Conservation (phyloP, 768 basidiomycete species). For the Mycena albidolilacea region DNA sequence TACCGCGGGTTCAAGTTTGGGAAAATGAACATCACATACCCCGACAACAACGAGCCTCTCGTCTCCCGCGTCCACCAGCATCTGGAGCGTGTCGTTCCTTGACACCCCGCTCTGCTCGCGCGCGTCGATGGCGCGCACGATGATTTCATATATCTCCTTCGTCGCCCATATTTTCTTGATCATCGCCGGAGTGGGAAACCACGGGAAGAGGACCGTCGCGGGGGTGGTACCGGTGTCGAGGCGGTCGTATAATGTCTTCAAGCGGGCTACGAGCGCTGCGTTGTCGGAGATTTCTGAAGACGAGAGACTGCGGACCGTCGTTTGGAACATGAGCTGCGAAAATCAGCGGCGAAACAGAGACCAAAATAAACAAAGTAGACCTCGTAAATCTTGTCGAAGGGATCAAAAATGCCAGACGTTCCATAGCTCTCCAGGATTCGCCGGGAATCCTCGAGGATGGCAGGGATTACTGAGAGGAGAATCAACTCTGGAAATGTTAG, state of each 20-base stretch:
- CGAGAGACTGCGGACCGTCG: constrained; percentile 77
- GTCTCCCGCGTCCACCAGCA: constrained; percentile 80
- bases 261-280: constrained; percentile 68
- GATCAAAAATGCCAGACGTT: constrained; percentile 74
- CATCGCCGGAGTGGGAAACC: constrained; percentile 84
- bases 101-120: constrained; percentile 70
- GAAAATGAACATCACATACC: constrained; percentile 55
- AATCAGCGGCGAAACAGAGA: constrained; percentile 24
- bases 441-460: constrained; percentile 75
- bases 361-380: constrained; percentile 54
- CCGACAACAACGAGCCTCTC: constrained; percentile 79
- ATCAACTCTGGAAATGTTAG: constrained; percentile 22
- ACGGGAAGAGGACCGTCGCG: constrained; percentile 79
- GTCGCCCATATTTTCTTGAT: constrained; percentile 79
- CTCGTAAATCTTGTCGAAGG: constrained; percentile 80
- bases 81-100: constrained; percentile 79
- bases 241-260: constrained; percentile 76
- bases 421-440: constrained; percentile 78
- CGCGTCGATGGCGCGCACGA: constrained; percentile 67
- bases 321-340: constrained; percentile 78
- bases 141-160: constrained; percentile 82
- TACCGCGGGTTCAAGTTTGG: constrained; percentile 12
- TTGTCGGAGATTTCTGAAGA: constrained; percentile 81
- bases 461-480: constrained; percentile 68
- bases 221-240: constrained; percentile 82